Conservation (phyloP, 192 early-diverging fungal genomes). For the Coemansia sp. region DNA sequence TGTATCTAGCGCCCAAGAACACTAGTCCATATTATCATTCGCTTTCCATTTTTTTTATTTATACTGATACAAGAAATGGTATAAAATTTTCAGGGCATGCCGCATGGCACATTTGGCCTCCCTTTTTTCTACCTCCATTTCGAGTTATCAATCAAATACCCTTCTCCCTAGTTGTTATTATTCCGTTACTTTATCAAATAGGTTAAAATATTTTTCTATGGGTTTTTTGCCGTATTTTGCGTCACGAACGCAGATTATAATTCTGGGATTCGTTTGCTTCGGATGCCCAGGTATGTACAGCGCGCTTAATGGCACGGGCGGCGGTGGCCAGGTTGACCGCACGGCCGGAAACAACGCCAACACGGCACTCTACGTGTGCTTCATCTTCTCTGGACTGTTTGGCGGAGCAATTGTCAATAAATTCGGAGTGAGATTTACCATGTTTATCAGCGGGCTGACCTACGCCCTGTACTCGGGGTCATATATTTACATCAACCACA, state of each 20-base stretch:
- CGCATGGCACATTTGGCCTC: too few species aligned
- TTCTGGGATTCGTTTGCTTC: conserved; percentile 69
- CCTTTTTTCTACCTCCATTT: too few species aligned
- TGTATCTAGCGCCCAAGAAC: too few species aligned
- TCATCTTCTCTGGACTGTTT: conserved; percentile 67
- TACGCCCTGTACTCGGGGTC: conserved; percentile 69
- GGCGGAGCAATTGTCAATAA: conserved; percentile 76
- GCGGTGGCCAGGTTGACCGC: conserved; percentile 59
- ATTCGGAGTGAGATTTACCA: conserved; percentile 56
- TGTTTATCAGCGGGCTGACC: conserved; percentile 56
- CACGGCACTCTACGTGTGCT: conserved; percentile 68
- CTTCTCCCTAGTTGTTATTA: too few species aligned
- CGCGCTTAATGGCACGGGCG: conserved; percentile 59
- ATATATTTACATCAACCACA: conserved; percentile 60
- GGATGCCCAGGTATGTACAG: conserved; percentile 32
- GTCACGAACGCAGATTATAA: conserved; percentile 60
- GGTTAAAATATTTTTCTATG: background rate
- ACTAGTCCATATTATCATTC: too few species aligned
- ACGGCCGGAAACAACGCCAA: conserved; percentile 64
- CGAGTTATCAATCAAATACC: too few species aligned
- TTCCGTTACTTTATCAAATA: too few species aligned
- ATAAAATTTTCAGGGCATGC: too few species aligned
- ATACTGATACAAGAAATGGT: too few species aligned
- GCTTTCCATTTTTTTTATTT: too few species aligned
- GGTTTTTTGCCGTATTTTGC: background rate